Conservation (phyloP, 225 moss, liverwort and hornwort genomes). For the Polytrichum formosum region DNA sequence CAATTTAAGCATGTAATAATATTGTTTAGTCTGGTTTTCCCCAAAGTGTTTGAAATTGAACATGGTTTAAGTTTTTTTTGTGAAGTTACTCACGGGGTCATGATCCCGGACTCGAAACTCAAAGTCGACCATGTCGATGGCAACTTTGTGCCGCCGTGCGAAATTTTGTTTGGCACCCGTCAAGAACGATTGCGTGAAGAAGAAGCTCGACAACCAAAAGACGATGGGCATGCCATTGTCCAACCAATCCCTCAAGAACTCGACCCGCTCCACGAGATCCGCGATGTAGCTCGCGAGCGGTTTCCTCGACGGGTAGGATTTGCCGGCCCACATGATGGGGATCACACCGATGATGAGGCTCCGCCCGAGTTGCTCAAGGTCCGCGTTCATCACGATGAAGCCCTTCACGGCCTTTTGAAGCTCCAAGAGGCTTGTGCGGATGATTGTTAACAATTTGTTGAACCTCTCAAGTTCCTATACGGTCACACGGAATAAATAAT, state of each 20-base stretch:
- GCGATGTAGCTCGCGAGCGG: constrained; percentile 62
- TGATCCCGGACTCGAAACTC: constrained; percentile 68
- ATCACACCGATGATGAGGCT: constrained; percentile 72
- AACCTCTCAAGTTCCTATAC: constrained; percentile 77
- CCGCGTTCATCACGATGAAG: constrained; percentile 75
- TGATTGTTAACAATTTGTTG: constrained; percentile 70
- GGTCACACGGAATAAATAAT: too few relatives aligned
- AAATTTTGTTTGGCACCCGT: constrained; percentile 87
- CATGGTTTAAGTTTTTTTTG: too few relatives aligned
- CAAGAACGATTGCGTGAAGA: constrained; percentile 84
- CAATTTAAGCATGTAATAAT: too few relatives aligned
- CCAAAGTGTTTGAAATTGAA: too few relatives aligned
- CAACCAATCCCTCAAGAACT: constrained; percentile 70
- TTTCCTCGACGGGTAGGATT: constrained; percentile 79
- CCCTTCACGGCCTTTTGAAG: constrained; percentile 85
- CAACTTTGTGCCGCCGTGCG: constrained; percentile 62
- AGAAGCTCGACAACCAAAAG: constrained; percentile 78
- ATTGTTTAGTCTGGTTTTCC: too few relatives aligned
- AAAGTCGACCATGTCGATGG: constrained; percentile 82
- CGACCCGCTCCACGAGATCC: constrained; percentile 57
- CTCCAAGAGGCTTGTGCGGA: constrained; percentile 68
- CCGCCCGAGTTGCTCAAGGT: constrained; percentile 70
- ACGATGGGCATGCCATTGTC: constrained; percentile 51
- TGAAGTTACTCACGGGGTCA: constrained; percentile 17
- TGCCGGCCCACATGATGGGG: constrained; percentile 67